Conservation (phyloP, 1,284 basidiomycete genomes). For the Sanguinoderma infundibulare region DNA sequence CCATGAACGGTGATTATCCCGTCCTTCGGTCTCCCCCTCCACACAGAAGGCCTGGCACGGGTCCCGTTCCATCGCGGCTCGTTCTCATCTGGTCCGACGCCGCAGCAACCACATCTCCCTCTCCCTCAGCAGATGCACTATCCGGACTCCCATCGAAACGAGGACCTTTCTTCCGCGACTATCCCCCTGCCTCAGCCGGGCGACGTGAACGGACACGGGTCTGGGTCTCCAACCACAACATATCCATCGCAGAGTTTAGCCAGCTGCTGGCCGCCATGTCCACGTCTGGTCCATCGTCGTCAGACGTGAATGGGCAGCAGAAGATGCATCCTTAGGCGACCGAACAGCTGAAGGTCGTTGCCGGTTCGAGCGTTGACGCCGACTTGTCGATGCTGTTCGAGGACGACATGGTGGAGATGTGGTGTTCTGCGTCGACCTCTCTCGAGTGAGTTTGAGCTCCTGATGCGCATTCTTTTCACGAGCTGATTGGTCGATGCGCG, state of each 20-base stretch:
- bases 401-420: conserved; percentile 16
- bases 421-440: conserved; percentile 9
- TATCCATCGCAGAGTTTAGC: conserved; percentile 3
- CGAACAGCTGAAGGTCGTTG: neutral
- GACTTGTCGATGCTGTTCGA: conserved; percentile 7
- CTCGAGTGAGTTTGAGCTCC: conserved; percentile 5
- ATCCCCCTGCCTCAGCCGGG: neutral
- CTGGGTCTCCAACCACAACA: neutral
- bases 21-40: conserved; percentile 16
- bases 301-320: neutral
- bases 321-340: neutral
- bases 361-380: neutral
- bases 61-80: conserved; percentile 20
- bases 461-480: too few relatives aligned
- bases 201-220: neutral
- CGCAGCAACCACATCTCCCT: neutral
- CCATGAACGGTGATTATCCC: neutral
- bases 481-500: neutral
- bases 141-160: neutral
- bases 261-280: conserved; percentile 9
- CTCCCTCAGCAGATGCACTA: neutral
- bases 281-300: neutral
- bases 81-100: too few relatives aligned
- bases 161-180: neutral
- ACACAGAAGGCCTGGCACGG: conserved; percentile 19